These are phyloP conservation scores for Neckera pumila DNA, from an alignment of 225 moss, liverwort and hornwort species.

Conservation along the genomic window DNA sequence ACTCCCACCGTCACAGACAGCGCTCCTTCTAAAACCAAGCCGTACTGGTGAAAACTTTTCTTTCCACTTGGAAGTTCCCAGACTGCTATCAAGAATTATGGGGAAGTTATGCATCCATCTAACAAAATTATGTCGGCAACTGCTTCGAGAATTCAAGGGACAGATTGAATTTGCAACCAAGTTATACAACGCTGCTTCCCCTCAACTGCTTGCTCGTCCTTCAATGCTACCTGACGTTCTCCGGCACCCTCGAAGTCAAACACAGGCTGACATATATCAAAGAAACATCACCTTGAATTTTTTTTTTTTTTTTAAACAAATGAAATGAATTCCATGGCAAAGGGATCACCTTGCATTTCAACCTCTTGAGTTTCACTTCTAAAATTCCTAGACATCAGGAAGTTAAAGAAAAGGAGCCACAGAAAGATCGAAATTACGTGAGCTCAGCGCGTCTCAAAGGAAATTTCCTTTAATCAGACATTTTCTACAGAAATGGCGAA, in stretches of 20 bases:
- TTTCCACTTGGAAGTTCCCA: too few relatives aligned
- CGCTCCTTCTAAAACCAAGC: too few relatives aligned
- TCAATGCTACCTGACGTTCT: not conserved
- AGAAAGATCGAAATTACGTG: not conserved
- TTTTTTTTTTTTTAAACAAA: too few relatives aligned
- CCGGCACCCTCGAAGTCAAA: not conserved
- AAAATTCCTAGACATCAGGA: not conserved
- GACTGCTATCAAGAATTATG: too few relatives aligned
- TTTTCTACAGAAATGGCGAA: not conserved
- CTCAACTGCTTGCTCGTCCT: not conserved
- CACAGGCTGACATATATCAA: not conserved
- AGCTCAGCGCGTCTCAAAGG: fast-evolving
- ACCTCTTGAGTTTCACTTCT: not conserved
- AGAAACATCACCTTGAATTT: not conserved
- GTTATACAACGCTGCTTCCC: not conserved
- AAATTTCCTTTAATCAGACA: not conserved
- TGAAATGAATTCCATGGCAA: too few relatives aligned
- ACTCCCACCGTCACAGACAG: too few relatives aligned
- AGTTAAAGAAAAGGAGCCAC: too few relatives aligned
- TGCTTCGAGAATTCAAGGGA: not conserved
- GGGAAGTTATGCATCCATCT: too few relatives aligned
- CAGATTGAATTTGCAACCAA: not conserved
- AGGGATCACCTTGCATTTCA: not conserved
- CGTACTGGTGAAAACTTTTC: too few relatives aligned
- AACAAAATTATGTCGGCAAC: too few relatives aligned